phyloP scores from a whole-genome alignment of 805 yeast genomes.

The Candida tammaniensis region DNA sequence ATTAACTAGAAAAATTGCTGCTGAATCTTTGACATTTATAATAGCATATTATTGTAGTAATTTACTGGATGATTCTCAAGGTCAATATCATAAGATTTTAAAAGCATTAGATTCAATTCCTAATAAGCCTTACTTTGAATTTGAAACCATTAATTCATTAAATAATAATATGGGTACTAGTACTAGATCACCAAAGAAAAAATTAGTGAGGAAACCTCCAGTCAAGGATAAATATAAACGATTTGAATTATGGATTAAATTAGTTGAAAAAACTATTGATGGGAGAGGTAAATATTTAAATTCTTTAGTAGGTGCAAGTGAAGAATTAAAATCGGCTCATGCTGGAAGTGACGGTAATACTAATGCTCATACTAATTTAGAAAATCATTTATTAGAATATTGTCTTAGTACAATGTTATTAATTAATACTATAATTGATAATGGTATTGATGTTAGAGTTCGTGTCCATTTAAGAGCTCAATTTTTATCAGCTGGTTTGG shows the following conservation, averaged over 20 bases:
- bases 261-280: constrained; percentile 65
- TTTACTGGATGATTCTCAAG: constrained; percentile 24
- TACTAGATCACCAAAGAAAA: constrained; percentile 19
- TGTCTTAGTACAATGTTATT: constrained; percentile 68
- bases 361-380: constrained; percentile 44
- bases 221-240: constrained; percentile 40
- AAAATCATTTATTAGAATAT: constrained; percentile 67
- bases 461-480: constrained; percentile 60
- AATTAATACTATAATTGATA: constrained; percentile 58
- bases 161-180: neutral
- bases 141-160: constrained; percentile 16
- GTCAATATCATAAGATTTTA: constrained; percentile 55
- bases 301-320: constrained; percentile 88
- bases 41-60: constrained; percentile 35
- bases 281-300: constrained; percentile 86
- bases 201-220: constrained; percentile 35
- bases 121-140: constrained; percentile 36
- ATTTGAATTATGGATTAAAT: constrained; percentile 68
- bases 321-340: constrained; percentile 57
- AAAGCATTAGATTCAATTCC: constrained; percentile 49
- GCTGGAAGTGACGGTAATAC: constrained; percentile 47
- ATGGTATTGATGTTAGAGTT: constrained; percentile 42
- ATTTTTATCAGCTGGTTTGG: constrained; percentile 56
- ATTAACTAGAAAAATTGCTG: constrained; percentile 72
- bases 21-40: constrained; percentile 64